Evolutionary conservation across 345 rosid genomes (phyloP).

Genomic region (Lagerstroemia speciosa): DNA sequence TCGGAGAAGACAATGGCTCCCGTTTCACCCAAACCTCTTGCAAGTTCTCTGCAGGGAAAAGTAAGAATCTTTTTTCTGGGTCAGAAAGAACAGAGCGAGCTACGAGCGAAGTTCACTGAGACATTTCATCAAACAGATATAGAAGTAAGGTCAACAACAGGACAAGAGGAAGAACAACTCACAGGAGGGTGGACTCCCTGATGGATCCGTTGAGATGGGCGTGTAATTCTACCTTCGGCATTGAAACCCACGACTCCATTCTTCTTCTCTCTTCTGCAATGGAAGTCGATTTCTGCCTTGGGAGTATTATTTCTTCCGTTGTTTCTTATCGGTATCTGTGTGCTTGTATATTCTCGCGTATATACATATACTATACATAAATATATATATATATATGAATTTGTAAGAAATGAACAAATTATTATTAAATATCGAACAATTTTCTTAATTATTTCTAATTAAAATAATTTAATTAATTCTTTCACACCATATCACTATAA

Average conservation of each 20-base stretch:
- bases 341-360: too few species aligned
- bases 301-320: not conserved
- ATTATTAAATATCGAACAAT: too few species aligned
- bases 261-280: slow-evolving; percentile 2
- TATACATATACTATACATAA: too few species aligned
- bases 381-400: too few species aligned
- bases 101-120: not conserved
- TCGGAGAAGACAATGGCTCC: slow-evolving; percentile 55
- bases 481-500: too few species aligned
- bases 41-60: slow-evolving; percentile 63
- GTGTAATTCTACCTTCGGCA: slow-evolving; percentile 92
- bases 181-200: slow-evolving; percentile 84
- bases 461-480: too few species aligned
- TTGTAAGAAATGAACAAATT: too few species aligned
- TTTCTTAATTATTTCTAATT: too few species aligned
- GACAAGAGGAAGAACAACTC: slow-evolving; percentile 9
- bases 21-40: slow-evolving; percentile 64
- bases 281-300: not conserved
- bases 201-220: slow-evolving; percentile 98
- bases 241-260: slow-evolving; percentile 55
- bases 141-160: not conserved
- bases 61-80: not conserved
- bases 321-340: not conserved
- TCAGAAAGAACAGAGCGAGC: not conserved
- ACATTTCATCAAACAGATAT: slow-evolving; percentile 7